phyloP scores from a whole-genome alignment of 352 stramenopile species.

The Pythium phragmiticola region DNA sequence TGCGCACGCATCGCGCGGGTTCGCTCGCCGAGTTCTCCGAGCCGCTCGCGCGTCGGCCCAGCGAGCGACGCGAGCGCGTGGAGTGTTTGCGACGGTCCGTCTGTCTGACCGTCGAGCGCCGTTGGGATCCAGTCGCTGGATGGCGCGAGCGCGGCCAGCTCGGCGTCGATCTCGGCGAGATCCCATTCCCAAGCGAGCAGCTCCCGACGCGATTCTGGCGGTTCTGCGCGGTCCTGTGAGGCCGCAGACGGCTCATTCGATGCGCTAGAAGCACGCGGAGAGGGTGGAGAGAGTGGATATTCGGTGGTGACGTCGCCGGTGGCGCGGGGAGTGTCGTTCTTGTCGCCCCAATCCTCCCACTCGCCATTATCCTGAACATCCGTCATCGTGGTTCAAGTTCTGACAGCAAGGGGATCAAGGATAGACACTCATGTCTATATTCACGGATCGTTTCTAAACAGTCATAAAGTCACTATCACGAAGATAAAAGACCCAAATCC shows the following conservation, averaged over 20 bases:
- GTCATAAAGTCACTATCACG: neutral
- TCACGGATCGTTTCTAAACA: neutral
- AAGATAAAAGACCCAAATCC: too few species aligned
- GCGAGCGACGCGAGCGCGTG: slow-evolving; percentile 19
- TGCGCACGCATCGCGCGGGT: slow-evolving; percentile 36
- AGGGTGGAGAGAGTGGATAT: neutral
- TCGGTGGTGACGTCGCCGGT: neutral
- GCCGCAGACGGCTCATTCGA: neutral
- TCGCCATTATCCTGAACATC: slow-evolving; percentile 7
- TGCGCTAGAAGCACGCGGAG: neutral
- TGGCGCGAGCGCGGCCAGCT: slow-evolving; percentile 17
- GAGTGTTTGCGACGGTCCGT: slow-evolving; percentile 4
- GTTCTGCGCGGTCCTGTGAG: neutral
- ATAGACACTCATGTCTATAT: neutral
- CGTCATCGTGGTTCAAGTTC: slow-evolving; percentile 2
- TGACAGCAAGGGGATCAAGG: neutral
- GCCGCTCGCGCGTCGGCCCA: neutral
- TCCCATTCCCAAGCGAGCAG: slow-evolving; percentile 35
- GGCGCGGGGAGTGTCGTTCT: neutral
- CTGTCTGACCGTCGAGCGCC: neutral
- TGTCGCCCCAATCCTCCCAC: slow-evolving; percentile 60
- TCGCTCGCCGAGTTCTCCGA: slow-evolving; percentile 4
- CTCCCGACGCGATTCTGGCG: neutral
- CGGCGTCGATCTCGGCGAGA: slow-evolving; percentile 37
- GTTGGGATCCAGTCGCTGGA: neutral